These are phyloP conservation scores for Alternaria conjuncta DNA, from an alignment of 2,329 filamentous ascomycete genomes.

Conservation along the genomic window DNA sequence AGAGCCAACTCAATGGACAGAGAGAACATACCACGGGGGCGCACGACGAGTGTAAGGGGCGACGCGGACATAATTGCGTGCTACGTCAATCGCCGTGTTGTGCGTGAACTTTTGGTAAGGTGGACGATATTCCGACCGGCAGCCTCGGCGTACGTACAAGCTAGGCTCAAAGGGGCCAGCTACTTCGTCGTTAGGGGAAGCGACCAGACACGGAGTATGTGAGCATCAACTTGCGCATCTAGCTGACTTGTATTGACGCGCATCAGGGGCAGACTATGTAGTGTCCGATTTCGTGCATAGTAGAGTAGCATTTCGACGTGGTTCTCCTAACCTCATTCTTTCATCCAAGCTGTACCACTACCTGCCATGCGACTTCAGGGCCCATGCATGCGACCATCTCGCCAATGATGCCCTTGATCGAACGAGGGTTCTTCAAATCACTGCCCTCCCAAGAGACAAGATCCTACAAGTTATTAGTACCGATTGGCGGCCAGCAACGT, in stretches of 20 bases:
- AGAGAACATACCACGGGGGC: conserved; percentile 52
- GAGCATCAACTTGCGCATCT: not conserved
- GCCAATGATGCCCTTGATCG: conserved; percentile 68
- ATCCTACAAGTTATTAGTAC: conserved; percentile 52
- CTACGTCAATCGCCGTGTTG: conserved; percentile 11
- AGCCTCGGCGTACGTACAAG: conserved; percentile 16
- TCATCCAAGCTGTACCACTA: conserved; percentile 64
- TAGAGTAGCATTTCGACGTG: not conserved
- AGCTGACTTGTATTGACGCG: not conserved
- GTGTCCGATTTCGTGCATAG: not conserved
- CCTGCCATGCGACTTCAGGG: conserved; percentile 60
- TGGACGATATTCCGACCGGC: conserved; percentile 3
- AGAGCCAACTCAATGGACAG: not conserved
- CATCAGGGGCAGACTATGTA: not conserved
- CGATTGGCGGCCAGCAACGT: conserved; percentile 1
- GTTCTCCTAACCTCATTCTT: not conserved
- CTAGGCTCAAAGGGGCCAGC: conserved; percentile 6
- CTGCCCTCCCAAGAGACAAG: conserved; percentile 66
- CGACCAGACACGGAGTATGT: not conserved
- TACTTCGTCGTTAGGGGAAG: not conserved
- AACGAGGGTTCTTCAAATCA: conserved; percentile 56
- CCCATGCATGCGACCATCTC: conserved; percentile 73
- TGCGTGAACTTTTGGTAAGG: conserved; percentile 17
- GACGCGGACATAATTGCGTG: conserved; percentile 50
- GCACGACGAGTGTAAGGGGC: conserved; percentile 52